Conservation (phyloP, 2,329 filamentous ascomycete species). For the Clarireedia paspali region DNA sequence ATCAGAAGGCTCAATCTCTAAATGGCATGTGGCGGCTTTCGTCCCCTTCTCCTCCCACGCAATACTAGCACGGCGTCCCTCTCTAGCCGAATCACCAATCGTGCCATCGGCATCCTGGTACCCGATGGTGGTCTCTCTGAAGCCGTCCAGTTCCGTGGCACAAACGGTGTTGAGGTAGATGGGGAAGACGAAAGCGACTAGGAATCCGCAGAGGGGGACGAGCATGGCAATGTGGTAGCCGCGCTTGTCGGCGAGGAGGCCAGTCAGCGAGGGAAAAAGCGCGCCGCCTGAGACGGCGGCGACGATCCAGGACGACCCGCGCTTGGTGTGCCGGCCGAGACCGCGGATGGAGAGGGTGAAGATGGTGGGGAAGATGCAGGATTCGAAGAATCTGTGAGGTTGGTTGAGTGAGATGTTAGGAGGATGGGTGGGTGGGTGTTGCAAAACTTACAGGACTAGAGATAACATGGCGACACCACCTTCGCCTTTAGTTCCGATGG, state of each 20-base stretch:
- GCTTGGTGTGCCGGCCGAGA: constrained; percentile 70
- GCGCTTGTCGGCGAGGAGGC: constrained; percentile 8
- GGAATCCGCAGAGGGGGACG: constrained; percentile 29
- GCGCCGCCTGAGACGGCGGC: constrained; percentile 23
- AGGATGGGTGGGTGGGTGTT: too few species aligned
- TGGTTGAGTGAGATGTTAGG: not conserved
- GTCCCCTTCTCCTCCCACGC: constrained; percentile 4
- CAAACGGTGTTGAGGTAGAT: constrained; percentile 30
- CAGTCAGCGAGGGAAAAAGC: constrained; percentile 19
- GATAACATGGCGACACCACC: constrained; percentile 54
- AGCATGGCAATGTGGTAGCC: constrained; percentile 22
- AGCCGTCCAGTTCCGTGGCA: constrained; percentile 30
- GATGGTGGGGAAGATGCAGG: constrained; percentile 75
- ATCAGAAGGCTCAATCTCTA: not conserved
- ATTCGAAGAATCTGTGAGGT: constrained; percentile 53
- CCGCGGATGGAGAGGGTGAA: constrained; percentile 74
- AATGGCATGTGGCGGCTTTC: not conserved
- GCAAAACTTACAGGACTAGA: constrained; percentile 45
- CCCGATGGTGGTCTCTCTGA: constrained; percentile 30
- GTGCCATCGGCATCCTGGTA: constrained; percentile 17
- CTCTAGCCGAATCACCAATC: not conserved
- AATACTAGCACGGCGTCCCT: not conserved
- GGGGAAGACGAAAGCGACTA: constrained; percentile 29
- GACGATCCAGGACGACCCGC: constrained; percentile 71
- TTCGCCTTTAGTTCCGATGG: constrained; percentile 33